These are phyloP conservation scores for Puccinia triticina DNA, from an alignment of 1,284 basidiomycete genomes.

Conservation along the genomic window DNA sequence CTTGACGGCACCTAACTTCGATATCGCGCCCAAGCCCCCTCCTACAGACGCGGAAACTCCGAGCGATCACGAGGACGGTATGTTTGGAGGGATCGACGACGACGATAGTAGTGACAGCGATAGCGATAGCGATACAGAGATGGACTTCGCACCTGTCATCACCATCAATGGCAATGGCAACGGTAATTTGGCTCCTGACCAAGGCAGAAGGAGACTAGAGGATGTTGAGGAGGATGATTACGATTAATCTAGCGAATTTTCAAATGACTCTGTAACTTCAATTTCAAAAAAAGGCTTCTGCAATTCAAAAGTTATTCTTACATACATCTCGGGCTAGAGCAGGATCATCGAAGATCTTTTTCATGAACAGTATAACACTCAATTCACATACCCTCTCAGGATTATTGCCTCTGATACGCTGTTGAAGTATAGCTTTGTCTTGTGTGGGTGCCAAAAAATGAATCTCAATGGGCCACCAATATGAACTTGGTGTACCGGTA, in stretches of 20 bases:
- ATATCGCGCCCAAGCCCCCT: conserved; percentile 83
- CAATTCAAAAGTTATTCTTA: conserved; percentile 1
- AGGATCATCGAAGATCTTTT: neutral
- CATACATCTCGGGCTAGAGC: neutral
- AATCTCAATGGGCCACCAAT: neutral
- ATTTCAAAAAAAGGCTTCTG: neutral
- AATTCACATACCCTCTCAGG: neutral
- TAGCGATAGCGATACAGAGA: conserved; percentile 52
- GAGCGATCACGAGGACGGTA: conserved; percentile 73
- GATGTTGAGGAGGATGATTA: conserved; percentile 79
- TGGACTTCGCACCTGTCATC: conserved; percentile 52
- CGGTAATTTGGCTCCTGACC: conserved; percentile 40
- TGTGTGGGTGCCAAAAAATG: neutral
- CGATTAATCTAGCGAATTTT: conserved; percentile 63
- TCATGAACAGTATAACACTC: neutral
- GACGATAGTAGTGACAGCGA: conserved; percentile 47
- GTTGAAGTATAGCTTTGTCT: neutral
- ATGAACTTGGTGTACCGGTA: neutral
- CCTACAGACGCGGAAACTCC: conserved; percentile 68
- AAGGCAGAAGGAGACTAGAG: conserved; percentile 50
- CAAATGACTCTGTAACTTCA: neutral
- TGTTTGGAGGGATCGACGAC: conserved; percentile 69
- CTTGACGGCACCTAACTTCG: conserved; percentile 87
- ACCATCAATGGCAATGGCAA: conserved; percentile 40
- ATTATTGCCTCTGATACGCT: neutral